Conservation (phyloP, 306 rosid species). For the Ceratonia siliqua region DNA sequence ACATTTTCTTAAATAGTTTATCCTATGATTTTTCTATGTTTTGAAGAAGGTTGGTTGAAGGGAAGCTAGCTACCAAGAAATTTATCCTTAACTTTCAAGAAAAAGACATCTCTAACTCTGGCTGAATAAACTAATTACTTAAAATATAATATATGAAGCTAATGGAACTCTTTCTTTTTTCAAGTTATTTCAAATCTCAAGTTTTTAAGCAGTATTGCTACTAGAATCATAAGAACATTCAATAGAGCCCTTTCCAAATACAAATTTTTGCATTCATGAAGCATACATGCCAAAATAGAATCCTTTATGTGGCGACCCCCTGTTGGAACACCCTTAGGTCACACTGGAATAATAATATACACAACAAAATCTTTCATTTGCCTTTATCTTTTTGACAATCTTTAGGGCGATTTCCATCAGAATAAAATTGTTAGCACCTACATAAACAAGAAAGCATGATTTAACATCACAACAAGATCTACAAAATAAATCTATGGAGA, state of each 20-base stretch:
- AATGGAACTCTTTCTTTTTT: not conserved
- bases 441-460: constrained; percentile 31
- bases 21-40: not conserved
- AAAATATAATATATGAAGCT: not conserved
- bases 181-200: not conserved
- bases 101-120: not conserved
- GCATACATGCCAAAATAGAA: constrained; percentile 97
- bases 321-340: constrained; percentile 98
- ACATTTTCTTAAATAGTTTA: not conserved
- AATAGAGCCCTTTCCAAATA: not conserved
- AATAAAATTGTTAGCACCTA: constrained; percentile 97
- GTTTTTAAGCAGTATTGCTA: not conserved
- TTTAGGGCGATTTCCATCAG: constrained; percentile 97
- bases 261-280: constrained; percentile 16
- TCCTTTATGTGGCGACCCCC: constrained; percentile 89
- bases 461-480: constrained; percentile 17
- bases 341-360: constrained; percentile 94
- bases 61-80: not conserved
- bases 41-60: not conserved
- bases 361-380: constrained; percentile 90
- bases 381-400: constrained; percentile 86
- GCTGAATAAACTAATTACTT: not conserved
- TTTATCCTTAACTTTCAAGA: not conserved
- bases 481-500: not conserved
- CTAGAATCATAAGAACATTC: not conserved